phyloP scores from a whole-genome alignment of 2,329 filamentous ascomycete species.

The Colletotrichum falcatum region DNA sequence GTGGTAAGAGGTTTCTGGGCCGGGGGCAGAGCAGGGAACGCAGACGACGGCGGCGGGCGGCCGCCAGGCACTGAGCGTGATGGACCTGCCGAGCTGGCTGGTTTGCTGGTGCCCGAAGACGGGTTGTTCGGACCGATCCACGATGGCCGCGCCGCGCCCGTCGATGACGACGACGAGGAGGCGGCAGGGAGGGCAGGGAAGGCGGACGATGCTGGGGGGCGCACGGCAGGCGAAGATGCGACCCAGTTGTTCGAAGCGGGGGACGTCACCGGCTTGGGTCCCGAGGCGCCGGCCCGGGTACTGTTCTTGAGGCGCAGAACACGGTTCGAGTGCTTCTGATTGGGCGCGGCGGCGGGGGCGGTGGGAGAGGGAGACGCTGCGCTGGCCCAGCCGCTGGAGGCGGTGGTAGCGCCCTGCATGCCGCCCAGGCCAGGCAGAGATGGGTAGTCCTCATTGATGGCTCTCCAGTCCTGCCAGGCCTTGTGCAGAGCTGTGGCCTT shows the following conservation, averaged over 20 bases:
- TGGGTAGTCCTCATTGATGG: slow-evolving; percentile 96
- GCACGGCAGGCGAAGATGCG: slow-evolving; percentile 38
- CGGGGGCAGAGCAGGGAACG: slow-evolving; percentile 85
- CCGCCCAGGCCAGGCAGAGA: slow-evolving; percentile 82
- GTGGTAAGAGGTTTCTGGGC: slow-evolving; percentile 77
- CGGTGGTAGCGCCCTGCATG: slow-evolving; percentile 70
- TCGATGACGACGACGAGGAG: slow-evolving; percentile 38
- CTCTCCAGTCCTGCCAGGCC: slow-evolving; percentile 95
- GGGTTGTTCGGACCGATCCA: slow-evolving; percentile 46
- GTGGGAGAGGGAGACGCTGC: slow-evolving; percentile 70
- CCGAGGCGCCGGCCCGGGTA: slow-evolving; percentile 57
- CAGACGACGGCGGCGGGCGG: slow-evolving; percentile 59
- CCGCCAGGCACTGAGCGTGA: slow-evolving; percentile 7
- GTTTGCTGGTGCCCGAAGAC: slow-evolving; percentile 30
- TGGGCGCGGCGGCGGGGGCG: slow-evolving; percentile 53
- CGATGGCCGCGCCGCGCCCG: slow-evolving; percentile 47
- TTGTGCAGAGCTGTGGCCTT: slow-evolving; percentile 81
- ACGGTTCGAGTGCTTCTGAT: slow-evolving; percentile 63
- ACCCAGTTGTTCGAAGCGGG: slow-evolving; percentile 44
- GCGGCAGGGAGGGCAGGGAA: slow-evolving; percentile 59
- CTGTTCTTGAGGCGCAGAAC: slow-evolving; percentile 71
- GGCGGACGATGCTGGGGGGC: slow-evolving; percentile 49
- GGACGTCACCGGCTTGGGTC: slow-evolving; percentile 42
- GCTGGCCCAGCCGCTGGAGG: slow-evolving; percentile 69
- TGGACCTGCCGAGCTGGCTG: slow-evolving; percentile 13